A percentile compares a stretch with the other conserved stretches of the same genome.
Evolutionary conservation across 169 alveolate genomes (phyloP).

Genomic region (Eimeria praecox): DNA sequence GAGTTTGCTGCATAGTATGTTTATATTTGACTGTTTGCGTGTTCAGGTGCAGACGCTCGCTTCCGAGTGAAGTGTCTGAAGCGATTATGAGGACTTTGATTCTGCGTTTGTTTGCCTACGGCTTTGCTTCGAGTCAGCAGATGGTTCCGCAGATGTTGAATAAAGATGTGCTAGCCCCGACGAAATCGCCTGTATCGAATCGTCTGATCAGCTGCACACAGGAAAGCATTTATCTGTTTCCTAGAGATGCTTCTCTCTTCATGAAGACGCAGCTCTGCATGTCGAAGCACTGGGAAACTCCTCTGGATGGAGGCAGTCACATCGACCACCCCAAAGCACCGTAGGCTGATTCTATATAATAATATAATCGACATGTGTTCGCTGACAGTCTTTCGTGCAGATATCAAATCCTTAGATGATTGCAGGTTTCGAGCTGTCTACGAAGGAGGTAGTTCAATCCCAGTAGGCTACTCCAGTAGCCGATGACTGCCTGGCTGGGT

Average conservation of each 20-base stretch:
- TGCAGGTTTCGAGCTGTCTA: too few species aligned
- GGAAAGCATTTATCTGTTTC: conserved; percentile 70
- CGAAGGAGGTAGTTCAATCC: too few species aligned
- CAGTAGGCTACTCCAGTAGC: too few species aligned
- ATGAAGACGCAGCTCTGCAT: conserved; percentile 57
- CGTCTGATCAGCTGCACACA: conserved; percentile 79
- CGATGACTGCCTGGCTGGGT: too few species aligned
- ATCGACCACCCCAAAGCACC: conserved; percentile 77
- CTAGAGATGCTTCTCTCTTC: conserved; percentile 70
- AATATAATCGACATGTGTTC: too few species aligned
- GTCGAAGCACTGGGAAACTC: conserved; percentile 81
- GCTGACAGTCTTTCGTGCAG: too few species aligned
- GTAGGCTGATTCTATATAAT: not conserved
- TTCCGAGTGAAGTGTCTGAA: conserved; percentile 67
- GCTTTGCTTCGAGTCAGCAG: conserved; percentile 65
- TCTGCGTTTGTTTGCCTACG: conserved; percentile 76
- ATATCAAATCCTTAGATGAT: too few species aligned
- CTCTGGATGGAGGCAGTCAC: conserved; percentile 82
- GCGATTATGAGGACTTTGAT: conserved; percentile 51
- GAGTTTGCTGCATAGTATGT: not conserved
- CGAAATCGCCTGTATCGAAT: conserved; percentile 28
- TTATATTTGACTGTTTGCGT: too few species aligned
- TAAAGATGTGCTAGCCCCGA: conserved; percentile 25
- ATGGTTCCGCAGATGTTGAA: not conserved
- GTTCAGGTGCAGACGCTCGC: conserved; percentile 77